A percentile compares a stretch with the other conserved stretches of the same genome.
These are phyloP conservation scores for Datisca glomerata DNA, from an alignment of 306 rosid species.

Conservation along the genomic window DNA sequence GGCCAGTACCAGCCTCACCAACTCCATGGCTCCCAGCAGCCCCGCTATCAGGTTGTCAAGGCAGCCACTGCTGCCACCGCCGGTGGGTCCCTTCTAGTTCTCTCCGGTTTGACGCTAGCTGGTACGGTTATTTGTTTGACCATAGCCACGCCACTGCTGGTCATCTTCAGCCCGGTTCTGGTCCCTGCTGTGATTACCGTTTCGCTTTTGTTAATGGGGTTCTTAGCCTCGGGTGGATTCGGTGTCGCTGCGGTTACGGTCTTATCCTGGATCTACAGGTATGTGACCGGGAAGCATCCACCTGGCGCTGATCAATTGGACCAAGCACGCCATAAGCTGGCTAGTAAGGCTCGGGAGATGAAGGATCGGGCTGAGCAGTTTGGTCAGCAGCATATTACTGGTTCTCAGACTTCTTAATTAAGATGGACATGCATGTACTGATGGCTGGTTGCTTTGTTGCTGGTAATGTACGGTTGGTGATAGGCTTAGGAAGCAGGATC, in stretches of 20 bases:
- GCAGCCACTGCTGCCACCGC: constrained; percentile 56
- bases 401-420: too few species aligned
- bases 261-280: constrained; percentile 68
- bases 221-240: constrained; percentile 56
- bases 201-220: constrained; percentile 38
- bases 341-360: constrained; percentile 57
- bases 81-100: constrained; percentile 55
- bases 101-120: constrained; percentile 39
- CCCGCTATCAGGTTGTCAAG: constrained; percentile 37
- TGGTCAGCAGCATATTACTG: constrained; percentile 37
- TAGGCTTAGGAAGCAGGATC: too few species aligned
- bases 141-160: constrained; percentile 49
- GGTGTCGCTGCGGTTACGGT: constrained; percentile 68
- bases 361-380: constrained; percentile 52
- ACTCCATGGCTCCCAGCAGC: constrained; percentile 2
- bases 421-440: too few species aligned
- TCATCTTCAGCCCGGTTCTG: constrained; percentile 76
- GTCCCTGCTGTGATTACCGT: constrained; percentile 50
- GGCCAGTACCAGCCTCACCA: not conserved
- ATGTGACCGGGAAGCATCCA: constrained; percentile 59
- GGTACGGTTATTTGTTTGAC: constrained; percentile 55
- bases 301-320: constrained; percentile 52
- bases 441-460: too few species aligned
- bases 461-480: too few species aligned
- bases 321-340: constrained; percentile 40